These are phyloP conservation scores for Mortierella sp. DNA, from an alignment of 371 early-diverging fungal genomes.

Conservation along the genomic window DNA sequence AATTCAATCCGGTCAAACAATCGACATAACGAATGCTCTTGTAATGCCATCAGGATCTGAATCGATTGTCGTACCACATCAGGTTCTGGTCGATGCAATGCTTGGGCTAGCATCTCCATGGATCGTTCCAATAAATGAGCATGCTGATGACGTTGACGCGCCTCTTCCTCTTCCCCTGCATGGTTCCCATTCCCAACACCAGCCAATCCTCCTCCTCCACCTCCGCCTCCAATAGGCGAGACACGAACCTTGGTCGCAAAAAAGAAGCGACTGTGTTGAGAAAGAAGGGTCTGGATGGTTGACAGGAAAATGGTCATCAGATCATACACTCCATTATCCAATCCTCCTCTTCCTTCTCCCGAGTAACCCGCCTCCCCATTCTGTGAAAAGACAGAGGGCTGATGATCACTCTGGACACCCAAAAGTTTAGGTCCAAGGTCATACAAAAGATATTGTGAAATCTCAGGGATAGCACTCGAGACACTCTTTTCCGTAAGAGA, in stretches of 20 bases:
- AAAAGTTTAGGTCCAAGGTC: constrained; percentile 40
- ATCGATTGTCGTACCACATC: constrained; percentile 39
- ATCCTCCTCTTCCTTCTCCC: neutral
- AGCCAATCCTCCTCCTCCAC: too few relatives aligned
- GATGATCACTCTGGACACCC: constrained; percentile 8
- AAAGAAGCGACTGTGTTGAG: constrained; percentile 28
- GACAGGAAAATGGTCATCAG: constrained; percentile 27
- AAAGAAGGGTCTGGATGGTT: constrained; percentile 25
- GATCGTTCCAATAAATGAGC: constrained; percentile 25
- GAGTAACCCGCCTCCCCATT: neutral
- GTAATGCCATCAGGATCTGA: constrained; percentile 19
- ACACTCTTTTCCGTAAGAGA: constrained; percentile 33
- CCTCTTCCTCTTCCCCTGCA: neutral
- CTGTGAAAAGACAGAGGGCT: neutral
- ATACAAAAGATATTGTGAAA: constrained; percentile 29
- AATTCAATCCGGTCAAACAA: constrained; percentile 44
- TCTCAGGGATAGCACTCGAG: constrained; percentile 10
- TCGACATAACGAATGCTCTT: constrained; percentile 31
- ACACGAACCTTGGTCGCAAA: constrained; percentile 18
- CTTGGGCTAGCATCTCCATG: constrained; percentile 42
- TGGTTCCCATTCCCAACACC: too few relatives aligned
- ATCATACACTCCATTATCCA: constrained; percentile 31
- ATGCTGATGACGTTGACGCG: constrained; percentile 11
- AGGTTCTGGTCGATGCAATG: constrained; percentile 37
- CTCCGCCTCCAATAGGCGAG: too few relatives aligned